These are phyloP conservation scores for Fraxinus platypoda DNA, from an alignment of 305 asterid genomes.

Conservation along the genomic window DNA sequence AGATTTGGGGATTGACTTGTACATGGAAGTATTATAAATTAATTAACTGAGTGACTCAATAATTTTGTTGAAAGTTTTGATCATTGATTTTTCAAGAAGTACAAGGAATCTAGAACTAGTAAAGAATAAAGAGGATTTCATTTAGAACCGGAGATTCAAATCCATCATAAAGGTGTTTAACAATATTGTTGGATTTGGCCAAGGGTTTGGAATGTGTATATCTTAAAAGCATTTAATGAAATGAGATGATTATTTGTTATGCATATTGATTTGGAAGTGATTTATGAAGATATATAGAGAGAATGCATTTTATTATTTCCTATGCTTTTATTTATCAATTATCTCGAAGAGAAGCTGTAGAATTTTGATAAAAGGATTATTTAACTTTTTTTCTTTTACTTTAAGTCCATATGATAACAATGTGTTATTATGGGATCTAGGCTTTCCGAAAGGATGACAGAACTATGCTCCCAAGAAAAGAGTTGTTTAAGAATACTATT, in stretches of 20 bases:
- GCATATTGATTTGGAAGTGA: not conserved
- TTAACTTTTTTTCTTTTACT: not conserved
- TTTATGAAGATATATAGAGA: not conserved
- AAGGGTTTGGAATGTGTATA: not conserved
- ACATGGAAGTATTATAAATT: not conserved
- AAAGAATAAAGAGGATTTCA: not conserved
- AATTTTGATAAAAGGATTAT: not conserved
- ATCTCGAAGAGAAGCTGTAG: not conserved
- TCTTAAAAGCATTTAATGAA: not conserved
- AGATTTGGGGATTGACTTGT: not conserved
- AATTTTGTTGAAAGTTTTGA: not conserved
- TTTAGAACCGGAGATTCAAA: not conserved
- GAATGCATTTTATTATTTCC: not conserved
- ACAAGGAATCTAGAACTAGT: not conserved
- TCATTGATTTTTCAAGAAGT: not conserved
- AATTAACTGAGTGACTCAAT: not conserved
- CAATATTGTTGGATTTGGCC: not conserved
- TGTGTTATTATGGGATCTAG: constrained; percentile 35
- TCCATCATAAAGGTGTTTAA: not conserved
- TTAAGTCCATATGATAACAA: not conserved
- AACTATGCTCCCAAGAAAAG: constrained; percentile 76
- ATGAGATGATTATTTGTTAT: not conserved
- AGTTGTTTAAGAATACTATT: constrained; percentile 80
- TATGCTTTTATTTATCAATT: not conserved
- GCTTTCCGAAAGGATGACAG: constrained; percentile 78